Evolutionary conservation across 805 yeast genomes (phyloP).

Genomic region (Monosporozyma servazzii): DNA sequence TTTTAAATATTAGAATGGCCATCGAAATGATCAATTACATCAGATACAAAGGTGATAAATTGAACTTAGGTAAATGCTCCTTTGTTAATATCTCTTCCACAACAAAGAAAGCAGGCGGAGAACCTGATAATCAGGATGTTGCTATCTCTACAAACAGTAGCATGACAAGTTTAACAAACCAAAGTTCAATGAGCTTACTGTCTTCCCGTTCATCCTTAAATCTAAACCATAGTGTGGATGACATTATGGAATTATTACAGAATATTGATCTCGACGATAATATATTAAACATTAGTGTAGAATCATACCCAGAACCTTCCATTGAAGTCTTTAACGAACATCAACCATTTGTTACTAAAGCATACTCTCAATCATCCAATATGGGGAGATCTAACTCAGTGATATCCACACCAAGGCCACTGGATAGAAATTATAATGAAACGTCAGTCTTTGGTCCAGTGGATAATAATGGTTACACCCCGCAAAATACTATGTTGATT

Average conservation of each 20-base stretch:
- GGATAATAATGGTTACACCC: not conserved
- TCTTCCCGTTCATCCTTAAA: constrained; percentile 13
- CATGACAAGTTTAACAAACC: not conserved
- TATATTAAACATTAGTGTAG: constrained; percentile 7
- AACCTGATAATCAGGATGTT: not conserved
- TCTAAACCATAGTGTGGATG: constrained; percentile 9
- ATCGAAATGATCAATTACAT: constrained; percentile 19
- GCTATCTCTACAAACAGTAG: not conserved
- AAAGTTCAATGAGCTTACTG: constrained; percentile 10
- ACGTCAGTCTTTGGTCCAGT: not conserved
- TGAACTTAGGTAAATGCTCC: constrained; percentile 9
- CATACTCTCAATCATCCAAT: constrained; percentile 14
- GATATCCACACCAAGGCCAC: not conserved
- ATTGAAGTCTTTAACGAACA: constrained; percentile 12
- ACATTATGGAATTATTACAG: constrained; percentile 9
- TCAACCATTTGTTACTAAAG: constrained; percentile 9
- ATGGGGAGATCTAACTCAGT: not conserved
- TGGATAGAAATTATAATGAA: not conserved
- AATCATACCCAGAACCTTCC: constrained; percentile 13
- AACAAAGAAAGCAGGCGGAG: not conserved
- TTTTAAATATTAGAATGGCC: constrained; percentile 23
- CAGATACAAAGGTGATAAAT: constrained; percentile 5
- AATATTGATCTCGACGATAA: constrained; percentile 8
- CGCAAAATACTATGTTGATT: not conserved
- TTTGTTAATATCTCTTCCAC: constrained; percentile 7